Conservation (phyloP, 2,329 filamentous ascomycete genomes). For the Arachnomyces sp. region DNA sequence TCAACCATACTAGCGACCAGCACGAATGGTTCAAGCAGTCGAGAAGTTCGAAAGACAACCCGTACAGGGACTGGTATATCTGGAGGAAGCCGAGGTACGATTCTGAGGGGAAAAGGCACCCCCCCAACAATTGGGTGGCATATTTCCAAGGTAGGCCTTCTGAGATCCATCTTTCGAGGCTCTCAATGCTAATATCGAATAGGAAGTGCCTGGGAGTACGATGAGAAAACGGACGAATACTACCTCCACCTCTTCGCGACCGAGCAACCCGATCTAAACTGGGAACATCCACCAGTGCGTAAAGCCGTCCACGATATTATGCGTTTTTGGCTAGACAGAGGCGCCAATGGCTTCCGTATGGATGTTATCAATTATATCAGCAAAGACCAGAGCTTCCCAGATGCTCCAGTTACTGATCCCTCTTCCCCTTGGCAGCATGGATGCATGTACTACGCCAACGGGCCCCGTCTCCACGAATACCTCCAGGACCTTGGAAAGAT, state of each 20-base stretch:
- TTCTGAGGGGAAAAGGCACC: conserved; percentile 51
- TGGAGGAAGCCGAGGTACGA: conserved; percentile 46
- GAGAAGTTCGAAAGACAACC: conserved; percentile 50
- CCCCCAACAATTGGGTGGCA: conserved; percentile 67
- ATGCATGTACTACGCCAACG: conserved; percentile 48
- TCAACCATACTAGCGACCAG: conserved; percentile 68
- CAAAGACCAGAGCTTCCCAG: conserved; percentile 50
- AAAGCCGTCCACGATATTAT: conserved; percentile 64
- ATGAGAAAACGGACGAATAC: conserved; percentile 64
- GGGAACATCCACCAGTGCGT: conserved; percentile 62
- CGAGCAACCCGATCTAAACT: conserved; percentile 75
- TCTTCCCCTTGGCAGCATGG: conserved; percentile 26
- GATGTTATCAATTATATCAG: conserved; percentile 67
- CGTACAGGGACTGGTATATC: conserved; percentile 63
- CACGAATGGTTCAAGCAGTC: conserved; percentile 65
- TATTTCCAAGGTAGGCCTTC: conserved; percentile 27
- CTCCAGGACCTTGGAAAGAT: conserved; percentile 46
- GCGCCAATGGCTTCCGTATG: conserved; percentile 64
- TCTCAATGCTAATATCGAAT: conserved; percentile 47
- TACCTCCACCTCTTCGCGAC: conserved; percentile 68
- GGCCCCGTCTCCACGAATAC: conserved; percentile 51
- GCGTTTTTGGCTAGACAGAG: conserved; percentile 69
- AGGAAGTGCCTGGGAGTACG: conserved; percentile 48
- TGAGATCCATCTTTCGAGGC: too few species aligned
- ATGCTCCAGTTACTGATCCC: conserved; percentile 28